Conservation (phyloP, 768 basidiomycete genomes). For the Naganishia antarctica region DNA sequence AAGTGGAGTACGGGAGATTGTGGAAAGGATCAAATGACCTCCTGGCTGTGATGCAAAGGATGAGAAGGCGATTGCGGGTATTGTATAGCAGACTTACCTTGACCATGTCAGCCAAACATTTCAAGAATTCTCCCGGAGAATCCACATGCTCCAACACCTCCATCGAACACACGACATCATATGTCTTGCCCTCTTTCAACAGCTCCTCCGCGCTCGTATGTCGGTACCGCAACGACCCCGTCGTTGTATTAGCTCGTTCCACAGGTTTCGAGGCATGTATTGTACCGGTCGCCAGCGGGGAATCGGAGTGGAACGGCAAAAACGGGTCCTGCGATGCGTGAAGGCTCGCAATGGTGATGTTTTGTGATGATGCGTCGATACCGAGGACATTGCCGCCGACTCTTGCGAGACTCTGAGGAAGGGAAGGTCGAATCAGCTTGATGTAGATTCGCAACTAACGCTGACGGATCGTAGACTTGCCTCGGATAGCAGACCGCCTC, state of each 20-base stretch:
- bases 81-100: conserved; percentile 58
- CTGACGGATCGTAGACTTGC: conserved; percentile 49
- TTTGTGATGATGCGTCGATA: conserved; percentile 85
- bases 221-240: conserved; percentile 58
- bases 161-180: conserved; percentile 93
- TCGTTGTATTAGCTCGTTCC: background rate
- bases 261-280: conserved; percentile 28
- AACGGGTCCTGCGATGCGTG: conserved; percentile 75
- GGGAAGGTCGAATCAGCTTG: background rate
- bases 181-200: conserved; percentile 59
- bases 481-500: conserved; percentile 88
- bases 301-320: conserved; percentile 47
- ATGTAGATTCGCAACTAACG: background rate
- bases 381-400: conserved; percentile 81
- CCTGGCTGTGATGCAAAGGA: conserved; percentile 65
- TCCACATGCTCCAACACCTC: conserved; percentile 98
- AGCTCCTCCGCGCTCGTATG: conserved; percentile 73
- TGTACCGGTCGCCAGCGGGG: conserved; percentile 35
- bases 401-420: conserved; percentile 69
- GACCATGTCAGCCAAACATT: conserved; percentile 72
- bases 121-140: conserved; percentile 76
- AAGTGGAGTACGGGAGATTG: conserved; percentile 78
- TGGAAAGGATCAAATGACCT: conserved; percentile 91
- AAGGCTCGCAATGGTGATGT: conserved; percentile 74
- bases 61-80: background rate